Conservation (phyloP, 768 basidiomycete genomes). For the Rhodosporidiobolus odoratus region DNA sequence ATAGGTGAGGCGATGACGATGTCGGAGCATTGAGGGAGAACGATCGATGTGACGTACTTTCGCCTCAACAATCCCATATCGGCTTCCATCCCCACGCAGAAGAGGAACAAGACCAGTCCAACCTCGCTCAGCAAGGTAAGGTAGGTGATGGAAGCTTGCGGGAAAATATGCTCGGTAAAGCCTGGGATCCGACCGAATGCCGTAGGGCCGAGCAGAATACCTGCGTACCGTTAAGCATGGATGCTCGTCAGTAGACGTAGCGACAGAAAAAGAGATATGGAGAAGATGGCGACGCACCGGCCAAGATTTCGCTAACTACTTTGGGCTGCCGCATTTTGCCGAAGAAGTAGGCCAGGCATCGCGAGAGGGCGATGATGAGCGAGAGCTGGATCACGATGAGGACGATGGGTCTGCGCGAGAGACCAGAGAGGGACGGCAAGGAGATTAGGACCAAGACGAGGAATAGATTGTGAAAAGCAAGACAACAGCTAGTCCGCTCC, state of each 20-base stretch:
- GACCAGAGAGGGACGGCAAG: background rate
- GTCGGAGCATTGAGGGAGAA: too few relatives aligned
- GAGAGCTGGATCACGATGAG: conserved; percentile 41
- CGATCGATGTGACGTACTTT: too few relatives aligned
- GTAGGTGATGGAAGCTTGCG: conserved; percentile 57
- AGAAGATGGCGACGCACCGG: background rate
- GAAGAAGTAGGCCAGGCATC: conserved; percentile 63
- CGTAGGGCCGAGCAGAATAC: conserved; percentile 72
- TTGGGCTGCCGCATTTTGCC: conserved; percentile 72
- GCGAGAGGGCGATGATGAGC: conserved; percentile 72
- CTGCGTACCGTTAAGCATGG: conserved; percentile 77
- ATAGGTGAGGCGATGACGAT: too few relatives aligned
- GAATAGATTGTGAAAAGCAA: background rate
- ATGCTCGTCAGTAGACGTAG: background rate
- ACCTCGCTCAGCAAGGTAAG: conserved; percentile 47
- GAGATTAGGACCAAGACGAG: background rate
- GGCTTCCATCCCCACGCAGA: conserved; percentile 61
- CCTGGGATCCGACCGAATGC: conserved; percentile 58
- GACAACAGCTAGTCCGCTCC: background rate
- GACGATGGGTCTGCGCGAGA: conserved; percentile 33
- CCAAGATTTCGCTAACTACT: conserved; percentile 56
- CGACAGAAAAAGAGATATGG: background rate
- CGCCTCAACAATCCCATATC: too few relatives aligned
- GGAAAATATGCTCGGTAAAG: conserved; percentile 80
- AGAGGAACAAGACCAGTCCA: conserved; percentile 53